Conservation (phyloP, 345 rosid species). For the Trapa bicornis region DNA sequence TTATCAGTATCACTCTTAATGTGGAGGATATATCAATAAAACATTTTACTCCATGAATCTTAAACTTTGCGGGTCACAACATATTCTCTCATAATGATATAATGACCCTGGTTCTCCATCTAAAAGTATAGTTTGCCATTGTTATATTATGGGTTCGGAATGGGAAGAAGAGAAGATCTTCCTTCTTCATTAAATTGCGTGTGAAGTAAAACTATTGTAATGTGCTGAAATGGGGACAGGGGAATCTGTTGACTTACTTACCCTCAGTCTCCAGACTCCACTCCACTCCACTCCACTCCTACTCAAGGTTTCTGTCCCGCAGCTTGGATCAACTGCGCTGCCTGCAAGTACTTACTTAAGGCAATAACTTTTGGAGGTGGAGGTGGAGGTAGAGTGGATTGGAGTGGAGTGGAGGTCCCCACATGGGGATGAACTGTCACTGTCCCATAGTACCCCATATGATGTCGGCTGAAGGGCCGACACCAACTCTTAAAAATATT, state of each 20-base stretch:
- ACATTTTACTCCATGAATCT: background rate
- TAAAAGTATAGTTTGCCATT: background rate
- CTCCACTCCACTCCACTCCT: background rate
- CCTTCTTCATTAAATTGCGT: background rate
- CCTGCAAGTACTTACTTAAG: no score
- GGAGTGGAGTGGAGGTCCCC: constrained; percentile 6
- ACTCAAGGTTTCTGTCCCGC: background rate
- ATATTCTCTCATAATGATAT: no score
- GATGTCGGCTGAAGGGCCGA: constrained; percentile 10
- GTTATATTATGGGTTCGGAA: background rate
- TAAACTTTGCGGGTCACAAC: no score
- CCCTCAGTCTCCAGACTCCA: no score
- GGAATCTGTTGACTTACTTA: constrained; percentile 6
- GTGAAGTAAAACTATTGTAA: background rate
- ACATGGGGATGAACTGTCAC: constrained; percentile 11
- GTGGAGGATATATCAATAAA: background rate
- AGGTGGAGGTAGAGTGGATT: no score
- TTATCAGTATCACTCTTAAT: background rate
- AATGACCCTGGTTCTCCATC: no score
- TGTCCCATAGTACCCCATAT: constrained; percentile 7
- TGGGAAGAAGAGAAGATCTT: background rate
- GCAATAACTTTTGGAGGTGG: no score
- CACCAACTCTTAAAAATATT: background rate
- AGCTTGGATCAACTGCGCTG: background rate
- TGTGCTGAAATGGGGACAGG: background rate